A percentile compares a stretch with the other conserved stretches of the same genome.
Conservation (phyloP, 495 filamentous ascomycete species). For the Aspergillus bridgeri region DNA sequence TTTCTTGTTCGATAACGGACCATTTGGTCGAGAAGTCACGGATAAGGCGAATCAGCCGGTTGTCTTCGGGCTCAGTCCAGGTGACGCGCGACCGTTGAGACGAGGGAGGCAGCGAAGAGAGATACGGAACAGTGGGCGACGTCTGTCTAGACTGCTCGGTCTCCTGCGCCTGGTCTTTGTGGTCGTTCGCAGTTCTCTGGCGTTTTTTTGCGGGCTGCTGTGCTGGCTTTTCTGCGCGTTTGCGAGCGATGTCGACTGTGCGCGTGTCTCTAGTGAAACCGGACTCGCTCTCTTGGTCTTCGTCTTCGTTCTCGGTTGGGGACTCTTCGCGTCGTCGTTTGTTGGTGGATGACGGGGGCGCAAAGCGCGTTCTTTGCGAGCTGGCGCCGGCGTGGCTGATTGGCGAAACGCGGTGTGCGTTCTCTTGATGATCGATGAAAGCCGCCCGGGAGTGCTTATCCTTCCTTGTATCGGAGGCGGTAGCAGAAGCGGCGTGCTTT, state of each 20-base stretch:
- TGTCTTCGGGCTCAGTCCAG: too few species aligned
- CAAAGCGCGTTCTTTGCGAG: neutral
- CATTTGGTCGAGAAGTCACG: conserved; percentile 19
- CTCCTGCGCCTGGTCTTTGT: neutral
- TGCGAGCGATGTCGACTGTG: conserved; percentile 9
- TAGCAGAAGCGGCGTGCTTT: neutral
- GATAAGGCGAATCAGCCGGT: conserved; percentile 25
- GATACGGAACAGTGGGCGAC: conserved; percentile 1
- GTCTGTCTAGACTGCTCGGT: neutral
- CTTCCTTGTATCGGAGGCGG: conserved; percentile 8
- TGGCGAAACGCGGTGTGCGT: conserved; percentile 31
- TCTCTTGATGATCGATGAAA: conserved; percentile 36
- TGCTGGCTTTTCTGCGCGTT: conserved; percentile 20
- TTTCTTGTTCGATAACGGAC: conserved; percentile 27
- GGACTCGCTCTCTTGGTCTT: neutral
- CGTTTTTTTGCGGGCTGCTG: neutral
- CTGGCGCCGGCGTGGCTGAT: conserved; percentile 17
- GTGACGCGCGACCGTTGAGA: conserved; percentile 3
- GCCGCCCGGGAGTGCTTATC: conserved; percentile 12
- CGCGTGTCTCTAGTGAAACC: conserved; percentile 15
- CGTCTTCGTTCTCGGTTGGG: neutral
- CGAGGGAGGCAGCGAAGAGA: neutral
- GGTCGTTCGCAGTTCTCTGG: neutral
- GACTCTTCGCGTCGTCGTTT: conserved; percentile 1
- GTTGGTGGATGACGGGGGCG: neutral